Evolutionary conservation across 2,329 filamentous ascomycete species (phyloP).

Genomic region (Apiospora hydei): DNA sequence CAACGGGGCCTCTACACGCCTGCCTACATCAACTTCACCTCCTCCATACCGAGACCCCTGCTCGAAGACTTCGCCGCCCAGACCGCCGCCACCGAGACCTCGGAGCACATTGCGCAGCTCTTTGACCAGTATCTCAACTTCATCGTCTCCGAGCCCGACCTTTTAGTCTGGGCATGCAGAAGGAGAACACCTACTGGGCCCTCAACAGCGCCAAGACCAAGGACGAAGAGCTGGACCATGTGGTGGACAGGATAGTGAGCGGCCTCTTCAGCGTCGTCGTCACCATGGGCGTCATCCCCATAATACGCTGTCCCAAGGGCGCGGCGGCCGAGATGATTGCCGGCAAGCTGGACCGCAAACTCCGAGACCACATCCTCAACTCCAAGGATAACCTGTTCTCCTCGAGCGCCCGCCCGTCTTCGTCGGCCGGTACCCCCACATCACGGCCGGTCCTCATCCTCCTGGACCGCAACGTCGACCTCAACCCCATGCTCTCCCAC

Average conservation of each 20-base stretch:
- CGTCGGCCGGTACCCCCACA: slow-evolving; percentile 67
- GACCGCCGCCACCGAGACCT: slow-evolving; percentile 82
- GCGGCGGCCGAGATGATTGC: slow-evolving; percentile 94
- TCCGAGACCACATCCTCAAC: slow-evolving; percentile 95
- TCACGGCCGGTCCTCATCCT: slow-evolving; percentile 90
- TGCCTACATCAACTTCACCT: slow-evolving; percentile 96
- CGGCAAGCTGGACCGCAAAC: slow-evolving; percentile 91
- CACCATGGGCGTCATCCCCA: slow-evolving; percentile 96
- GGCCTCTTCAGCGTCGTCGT: slow-evolving; percentile 97
- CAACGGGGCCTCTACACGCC: slow-evolving; percentile 88
- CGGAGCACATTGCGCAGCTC: slow-evolving; percentile 89
- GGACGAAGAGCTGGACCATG: slow-evolving; percentile 86
- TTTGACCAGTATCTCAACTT: slow-evolving; percentile 99
- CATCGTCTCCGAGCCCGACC: slow-evolving; percentile 91
- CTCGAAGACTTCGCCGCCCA: slow-evolving; percentile 94
- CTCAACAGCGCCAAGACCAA: slow-evolving; percentile 91
- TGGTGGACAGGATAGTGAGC: slow-evolving; percentile 91
- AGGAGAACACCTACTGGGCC: slow-evolving; percentile 92
- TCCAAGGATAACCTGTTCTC: slow-evolving; percentile 98
- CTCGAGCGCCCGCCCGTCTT: slow-evolving; percentile 62
- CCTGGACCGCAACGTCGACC: slow-evolving; percentile 92
- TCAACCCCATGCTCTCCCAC: slow-evolving; percentile 98
- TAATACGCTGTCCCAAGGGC: slow-evolving; percentile 92
- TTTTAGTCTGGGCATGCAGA: slow-evolving; percentile 95
- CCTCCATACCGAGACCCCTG: slow-evolving; percentile 86